Evolutionary conservation across 2,329 filamentous ascomycete genomes (phyloP).

Genomic region (Dryadomyces quercus-mongolicae): DNA sequence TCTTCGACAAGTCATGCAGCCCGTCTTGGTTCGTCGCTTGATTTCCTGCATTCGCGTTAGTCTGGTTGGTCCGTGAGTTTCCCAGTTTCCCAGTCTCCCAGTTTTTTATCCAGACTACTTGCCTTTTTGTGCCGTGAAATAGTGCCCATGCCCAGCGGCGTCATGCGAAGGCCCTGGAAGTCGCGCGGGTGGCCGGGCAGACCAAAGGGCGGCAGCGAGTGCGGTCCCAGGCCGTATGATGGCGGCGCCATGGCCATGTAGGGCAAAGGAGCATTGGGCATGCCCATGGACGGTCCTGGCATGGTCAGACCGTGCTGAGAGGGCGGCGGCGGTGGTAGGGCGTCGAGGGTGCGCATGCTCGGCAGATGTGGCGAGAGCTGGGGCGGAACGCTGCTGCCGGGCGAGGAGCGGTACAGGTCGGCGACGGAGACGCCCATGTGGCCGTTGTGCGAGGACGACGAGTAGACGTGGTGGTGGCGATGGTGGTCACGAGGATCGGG

Average conservation of each 20-base stretch:
- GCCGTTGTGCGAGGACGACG: background rate
- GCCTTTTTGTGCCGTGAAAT: constrained; percentile 42
- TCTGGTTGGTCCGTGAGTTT: background rate
- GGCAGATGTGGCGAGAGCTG: constrained; percentile 12
- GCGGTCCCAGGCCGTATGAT: constrained; percentile 30
- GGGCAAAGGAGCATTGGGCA: constrained; percentile 22
- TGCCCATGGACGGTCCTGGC: constrained; percentile 21
- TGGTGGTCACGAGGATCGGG: constrained; percentile 11
- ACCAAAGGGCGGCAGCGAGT: constrained; percentile 32
- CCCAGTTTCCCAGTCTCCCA: no score
- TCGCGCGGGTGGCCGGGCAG: constrained; percentile 14
- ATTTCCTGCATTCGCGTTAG: constrained; percentile 34
- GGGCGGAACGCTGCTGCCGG: constrained; percentile 4
- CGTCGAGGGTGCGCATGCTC: constrained; percentile 16
- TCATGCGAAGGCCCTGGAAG: constrained; percentile 5
- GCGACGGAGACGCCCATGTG: constrained; percentile 2
- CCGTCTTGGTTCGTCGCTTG: constrained; percentile 50
- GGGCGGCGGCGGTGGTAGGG: constrained; percentile 8
- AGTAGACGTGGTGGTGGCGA: background rate
- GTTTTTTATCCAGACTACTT: constrained; percentile 12
- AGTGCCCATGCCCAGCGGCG: constrained; percentile 1
- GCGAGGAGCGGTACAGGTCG: constrained; percentile 13
- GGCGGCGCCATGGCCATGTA: constrained; percentile 29
- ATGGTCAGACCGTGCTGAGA: background rate
- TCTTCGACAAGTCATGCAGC: constrained; percentile 50